Percentiles rank a stretch among this genome's conserved stretches.
phyloP scores from a whole-genome alignment of 345 rosid genomes.

The Aquilaria sinensis region DNA sequence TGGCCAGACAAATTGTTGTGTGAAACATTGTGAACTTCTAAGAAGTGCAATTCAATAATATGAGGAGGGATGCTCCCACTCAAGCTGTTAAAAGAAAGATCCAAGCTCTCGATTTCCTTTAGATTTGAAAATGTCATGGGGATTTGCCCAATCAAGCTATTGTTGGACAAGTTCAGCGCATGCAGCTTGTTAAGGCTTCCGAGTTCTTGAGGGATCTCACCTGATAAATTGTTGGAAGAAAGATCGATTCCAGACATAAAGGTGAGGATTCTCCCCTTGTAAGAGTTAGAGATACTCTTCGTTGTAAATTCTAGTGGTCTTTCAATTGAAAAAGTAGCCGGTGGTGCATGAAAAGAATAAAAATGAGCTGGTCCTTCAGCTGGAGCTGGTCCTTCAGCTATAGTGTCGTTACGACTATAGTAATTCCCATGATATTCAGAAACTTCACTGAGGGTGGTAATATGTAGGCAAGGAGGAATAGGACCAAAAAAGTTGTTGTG shows the following conservation, averaged over 20 bases:
- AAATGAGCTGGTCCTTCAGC: too few species aligned
- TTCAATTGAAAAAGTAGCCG: not conserved
- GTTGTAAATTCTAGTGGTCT: not conserved
- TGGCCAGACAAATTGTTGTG: conserved; percentile 32
- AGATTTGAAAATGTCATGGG: conserved; percentile 26
- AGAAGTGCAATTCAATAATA: conserved; percentile 7
- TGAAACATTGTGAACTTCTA: conserved; percentile 23
- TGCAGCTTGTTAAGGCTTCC: conserved; percentile 13
- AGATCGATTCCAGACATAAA: conserved; percentile 18
- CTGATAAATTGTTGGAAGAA: conserved; percentile 1
- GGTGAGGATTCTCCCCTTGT: not conserved
- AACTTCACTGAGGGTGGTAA: not conserved
- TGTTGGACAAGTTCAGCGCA: conserved; percentile 28
- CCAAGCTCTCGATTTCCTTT: conserved; percentile 24
- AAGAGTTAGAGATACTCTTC: conserved; percentile 10
- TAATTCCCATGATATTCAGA: too few species aligned
- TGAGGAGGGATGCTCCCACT: conserved; percentile 18
- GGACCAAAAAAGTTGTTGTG: conserved; percentile 5
- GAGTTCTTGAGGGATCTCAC: conserved; percentile 2
- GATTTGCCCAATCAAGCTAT: conserved; percentile 17
- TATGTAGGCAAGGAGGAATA: conserved; percentile 3
- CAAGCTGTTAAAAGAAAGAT: conserved; percentile 26
- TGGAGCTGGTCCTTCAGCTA: too few species aligned
- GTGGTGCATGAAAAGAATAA: too few species aligned
- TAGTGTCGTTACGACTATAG: too few species aligned